Evolutionary conservation across 1,139 yeast genomes (phyloP).

Genomic region (Suhomyces bokatorum): DNA sequence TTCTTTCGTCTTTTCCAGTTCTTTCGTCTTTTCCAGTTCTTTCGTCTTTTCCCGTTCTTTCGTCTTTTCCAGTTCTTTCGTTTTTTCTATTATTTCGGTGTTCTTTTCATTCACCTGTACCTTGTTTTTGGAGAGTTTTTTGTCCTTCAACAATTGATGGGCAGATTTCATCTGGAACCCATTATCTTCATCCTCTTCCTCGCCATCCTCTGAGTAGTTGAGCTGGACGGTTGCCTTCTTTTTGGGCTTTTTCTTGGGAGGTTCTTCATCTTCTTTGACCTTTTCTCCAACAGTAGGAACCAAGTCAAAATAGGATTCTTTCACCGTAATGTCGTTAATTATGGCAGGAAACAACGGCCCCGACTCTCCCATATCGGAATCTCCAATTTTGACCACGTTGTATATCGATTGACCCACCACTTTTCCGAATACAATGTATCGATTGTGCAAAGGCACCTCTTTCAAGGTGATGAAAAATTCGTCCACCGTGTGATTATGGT

Average conservation of each 20-base stretch:
- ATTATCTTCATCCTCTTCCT: slow-evolving; percentile 33
- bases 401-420: slow-evolving; percentile 60
- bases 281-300: slow-evolving; percentile 10
- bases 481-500: slow-evolving; percentile 39
- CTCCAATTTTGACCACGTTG: slow-evolving; percentile 53
- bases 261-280: slow-evolving; percentile 8
- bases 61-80: slow-evolving; percentile 4
- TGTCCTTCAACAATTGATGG: slow-evolving; percentile 32
- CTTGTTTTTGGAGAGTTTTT: slow-evolving; percentile 5
- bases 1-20: slow-evolving; percentile 4
- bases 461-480: slow-evolving; percentile 56
- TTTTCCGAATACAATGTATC: slow-evolving; percentile 61
- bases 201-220: slow-evolving; percentile 32
- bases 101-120: slow-evolving; percentile 5
- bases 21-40: slow-evolving; percentile 3
- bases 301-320: slow-evolving; percentile 45
- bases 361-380: slow-evolving; percentile 47
- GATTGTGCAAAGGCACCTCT: slow-evolving; percentile 45
- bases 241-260: slow-evolving; percentile 20
- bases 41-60: slow-evolving; percentile 4
- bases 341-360: slow-evolving; percentile 55
- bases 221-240: slow-evolving; percentile 20
- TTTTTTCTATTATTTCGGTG: slow-evolving; percentile 2
- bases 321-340: slow-evolving; percentile 42
- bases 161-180: slow-evolving; percentile 50